Evolutionary conservation across 176 grass and related monocot species (phyloP).

Genomic region (Paspalum vaginatum): DNA sequence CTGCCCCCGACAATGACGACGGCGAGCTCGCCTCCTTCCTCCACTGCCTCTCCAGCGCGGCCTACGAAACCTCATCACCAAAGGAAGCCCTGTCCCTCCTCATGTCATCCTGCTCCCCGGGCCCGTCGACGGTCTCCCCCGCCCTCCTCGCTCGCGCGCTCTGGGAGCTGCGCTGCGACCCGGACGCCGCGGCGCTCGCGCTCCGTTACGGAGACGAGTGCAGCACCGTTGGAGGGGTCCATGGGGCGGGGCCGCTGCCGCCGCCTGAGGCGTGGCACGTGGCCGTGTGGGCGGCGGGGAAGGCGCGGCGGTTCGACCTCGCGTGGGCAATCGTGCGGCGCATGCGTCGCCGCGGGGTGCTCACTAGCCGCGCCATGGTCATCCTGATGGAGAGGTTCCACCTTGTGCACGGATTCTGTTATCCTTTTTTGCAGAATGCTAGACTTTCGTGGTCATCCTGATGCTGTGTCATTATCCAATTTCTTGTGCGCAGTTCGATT

Average conservation of each 20-base stretch:
- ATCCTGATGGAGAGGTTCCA: conserved; percentile 82
- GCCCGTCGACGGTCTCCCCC: conserved; percentile 10
- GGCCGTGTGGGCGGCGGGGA: conserved; percentile 64
- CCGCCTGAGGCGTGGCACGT: conserved; percentile 67
- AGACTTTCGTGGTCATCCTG: no score
- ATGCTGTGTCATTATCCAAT: no score
- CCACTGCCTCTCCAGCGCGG: conserved; percentile 58
- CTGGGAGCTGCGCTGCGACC: conserved; percentile 73
- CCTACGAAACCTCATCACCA: conserved; percentile 47
- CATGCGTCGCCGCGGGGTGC: conserved; percentile 60
- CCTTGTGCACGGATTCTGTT: conserved; percentile 7
- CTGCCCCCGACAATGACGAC: conserved; percentile 18
- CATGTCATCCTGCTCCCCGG: conserved; percentile 38
- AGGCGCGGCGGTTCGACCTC: conserved; percentile 67
- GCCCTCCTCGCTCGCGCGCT: conserved; percentile 62
- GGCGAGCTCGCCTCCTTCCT: conserved; percentile 66
- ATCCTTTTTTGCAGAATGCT: background rate
- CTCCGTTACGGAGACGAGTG: conserved; percentile 65
- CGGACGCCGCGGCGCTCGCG: conserved; percentile 54
- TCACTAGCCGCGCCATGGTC: conserved; percentile 68
- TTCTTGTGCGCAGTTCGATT: no score
- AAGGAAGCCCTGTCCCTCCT: conserved; percentile 63
- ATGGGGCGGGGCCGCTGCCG: conserved; percentile 25
- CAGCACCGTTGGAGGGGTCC: background rate
- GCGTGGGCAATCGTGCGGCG: conserved; percentile 65